These are phyloP conservation scores for Pisolithus thermaeus DNA, from an alignment of 1,284 basidiomycete species.

Conservation along the genomic window DNA sequence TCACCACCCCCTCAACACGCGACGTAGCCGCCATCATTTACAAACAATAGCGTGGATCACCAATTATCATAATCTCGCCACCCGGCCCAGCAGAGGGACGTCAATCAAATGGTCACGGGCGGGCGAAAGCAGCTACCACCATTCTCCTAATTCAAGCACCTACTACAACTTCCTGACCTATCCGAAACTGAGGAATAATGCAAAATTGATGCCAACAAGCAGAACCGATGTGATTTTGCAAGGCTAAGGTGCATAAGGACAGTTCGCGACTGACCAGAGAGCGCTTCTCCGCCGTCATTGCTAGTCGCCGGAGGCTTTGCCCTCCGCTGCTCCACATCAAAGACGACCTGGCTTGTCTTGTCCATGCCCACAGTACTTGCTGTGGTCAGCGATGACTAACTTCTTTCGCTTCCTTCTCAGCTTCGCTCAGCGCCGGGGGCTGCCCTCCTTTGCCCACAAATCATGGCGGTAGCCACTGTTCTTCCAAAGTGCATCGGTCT, in stretches of 20 bases:
- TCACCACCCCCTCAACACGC: constrained; percentile 30
- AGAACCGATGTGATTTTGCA: constrained; percentile 5
- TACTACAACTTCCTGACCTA: constrained; percentile 27
- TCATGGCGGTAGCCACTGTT: no score
- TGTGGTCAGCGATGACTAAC: constrained; percentile 19
- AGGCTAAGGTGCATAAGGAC: constrained; percentile 23
- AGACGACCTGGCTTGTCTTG: constrained; percentile 19
- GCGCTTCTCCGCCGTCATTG: not conserved
- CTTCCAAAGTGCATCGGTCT: no score
- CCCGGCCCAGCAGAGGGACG: constrained; percentile 11
- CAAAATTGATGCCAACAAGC: constrained; percentile 15
- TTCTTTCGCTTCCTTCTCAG: no score
- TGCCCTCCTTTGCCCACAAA: no score
- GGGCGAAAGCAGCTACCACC: constrained; percentile 14
- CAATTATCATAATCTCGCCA: constrained; percentile 12
- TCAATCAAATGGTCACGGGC: constrained; percentile 12
- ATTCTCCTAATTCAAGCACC: constrained; percentile 11
- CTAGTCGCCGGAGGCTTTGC: constrained; percentile 19
- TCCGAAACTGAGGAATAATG: constrained; percentile 27
- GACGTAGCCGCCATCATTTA: constrained; percentile 25
- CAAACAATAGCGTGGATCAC: constrained; percentile 30
- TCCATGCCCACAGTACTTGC: constrained; percentile 10
- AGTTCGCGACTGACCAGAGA: constrained; percentile 1
- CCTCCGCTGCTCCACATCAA: constrained; percentile 25
- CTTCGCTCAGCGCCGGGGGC: no score